Percentiles rank a stretch among this genome's conserved stretches.
Evolutionary conservation across 371 early-diverging fungal genomes (phyloP).

Genomic region (Mortierella sp.): DNA sequence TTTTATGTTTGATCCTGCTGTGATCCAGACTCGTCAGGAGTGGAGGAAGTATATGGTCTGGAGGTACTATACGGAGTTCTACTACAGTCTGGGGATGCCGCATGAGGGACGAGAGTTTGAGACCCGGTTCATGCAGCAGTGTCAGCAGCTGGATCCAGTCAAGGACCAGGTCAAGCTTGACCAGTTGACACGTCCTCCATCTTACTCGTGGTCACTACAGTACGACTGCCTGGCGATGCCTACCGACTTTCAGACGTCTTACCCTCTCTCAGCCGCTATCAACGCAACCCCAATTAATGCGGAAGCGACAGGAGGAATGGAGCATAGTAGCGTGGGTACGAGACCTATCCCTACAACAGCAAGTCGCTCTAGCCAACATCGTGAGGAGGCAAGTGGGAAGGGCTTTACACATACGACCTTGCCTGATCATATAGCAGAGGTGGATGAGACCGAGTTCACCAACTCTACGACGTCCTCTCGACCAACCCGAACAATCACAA

Average conservation of each 20-base stretch:
- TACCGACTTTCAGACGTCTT: slow-evolving; percentile 39
- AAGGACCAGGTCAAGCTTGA: slow-evolving; percentile 22
- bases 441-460: neutral
- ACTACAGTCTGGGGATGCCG: slow-evolving; percentile 50
- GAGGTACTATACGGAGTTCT: slow-evolving; percentile 55
- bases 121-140: slow-evolving; percentile 35
- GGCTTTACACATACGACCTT: neutral
- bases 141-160: slow-evolving; percentile 14
- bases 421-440: neutral
- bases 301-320: neutral
- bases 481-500: neutral
- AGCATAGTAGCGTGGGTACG: neutral
- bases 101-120: slow-evolving; percentile 48
- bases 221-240: slow-evolving; percentile 39
- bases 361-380: neutral
- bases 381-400: neutral
- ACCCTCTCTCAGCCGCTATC: slow-evolving; percentile 17
- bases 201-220: slow-evolving; percentile 52
- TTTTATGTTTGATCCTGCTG: slow-evolving; percentile 50
- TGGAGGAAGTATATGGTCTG: slow-evolving; percentile 51
- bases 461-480: neutral
- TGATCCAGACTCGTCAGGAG: slow-evolving; percentile 38
- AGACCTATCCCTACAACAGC: neutral
- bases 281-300: neutral
- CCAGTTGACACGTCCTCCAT: slow-evolving; percentile 33